Evolutionary conservation across 225 moss, liverwort and hornwort species (phyloP), one percentile per base, ranked within the genome.

Genomic region (Sphagnum tenellum): DNA sequence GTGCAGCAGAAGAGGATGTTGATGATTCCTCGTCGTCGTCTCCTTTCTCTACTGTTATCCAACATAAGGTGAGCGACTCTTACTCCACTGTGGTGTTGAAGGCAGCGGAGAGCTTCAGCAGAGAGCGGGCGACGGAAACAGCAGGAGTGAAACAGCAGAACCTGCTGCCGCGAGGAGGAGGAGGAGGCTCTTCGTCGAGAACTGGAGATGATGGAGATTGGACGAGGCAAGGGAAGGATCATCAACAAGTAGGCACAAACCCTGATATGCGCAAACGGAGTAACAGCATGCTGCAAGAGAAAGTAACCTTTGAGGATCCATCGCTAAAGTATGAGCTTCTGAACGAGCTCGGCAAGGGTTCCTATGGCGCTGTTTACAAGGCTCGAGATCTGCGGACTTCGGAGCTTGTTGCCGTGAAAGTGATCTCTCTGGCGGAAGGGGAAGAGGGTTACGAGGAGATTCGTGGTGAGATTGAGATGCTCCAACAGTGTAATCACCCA

Each of bases 391-490:
- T 90, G 74, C 71, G 80, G 44, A 99, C 98, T 5, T 99, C 98
- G 2, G 98, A 99, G 71, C 77, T 99, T 48, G 98, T 99, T 71
- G 98, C 98, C 5, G 90, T 99, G 73, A 99, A 99, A 72, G 98
- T 99, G 63, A 99, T 99, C 2, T 99, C 98, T 8, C 68, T 99
- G 0, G 87, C 90, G 45, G 98, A 99, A 77, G 98, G 98, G 47
- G 98, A 99, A 72, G 98, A 99, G 69, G 98, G 98, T 2, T 99
- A 99, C 70, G 93, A 99, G 55, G 98, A 99, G 71, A 99, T 99
- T 74, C 86, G 98, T 3, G 98, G 93, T 3, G 98, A 99, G 67
- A 99, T 99, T 71, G 90, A 86, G 61, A 99, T 99, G 98, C 12
- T 99, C 70, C 98, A 99, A 74, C 98, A 99, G 69, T 99, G 98